Percentiles rank a stretch among this genome's conserved stretches.
Evolutionary conservation across 371 early-diverging fungal genomes (phyloP).

Genomic region (Mortierella sp.): DNA sequence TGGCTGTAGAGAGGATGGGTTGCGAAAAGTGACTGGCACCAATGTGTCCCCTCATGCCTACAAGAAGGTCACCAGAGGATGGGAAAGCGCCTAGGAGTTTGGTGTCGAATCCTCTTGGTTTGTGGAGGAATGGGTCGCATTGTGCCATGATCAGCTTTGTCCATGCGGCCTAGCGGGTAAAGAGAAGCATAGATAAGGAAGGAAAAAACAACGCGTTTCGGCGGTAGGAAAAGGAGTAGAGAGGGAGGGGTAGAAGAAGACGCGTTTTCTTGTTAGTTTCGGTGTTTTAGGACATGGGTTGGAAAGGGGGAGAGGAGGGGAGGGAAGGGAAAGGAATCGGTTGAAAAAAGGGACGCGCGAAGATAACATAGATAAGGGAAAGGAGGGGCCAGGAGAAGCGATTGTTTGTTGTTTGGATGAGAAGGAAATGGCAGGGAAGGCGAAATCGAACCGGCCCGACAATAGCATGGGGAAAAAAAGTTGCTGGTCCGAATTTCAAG

Average conservation of each 20-base stretch:
- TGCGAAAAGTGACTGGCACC: background rate
- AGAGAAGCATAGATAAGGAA: background rate
- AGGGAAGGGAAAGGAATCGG: background rate
- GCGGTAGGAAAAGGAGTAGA: background rate
- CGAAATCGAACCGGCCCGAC: background rate
- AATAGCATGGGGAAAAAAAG: too few species aligned
- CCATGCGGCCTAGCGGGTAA: background rate
- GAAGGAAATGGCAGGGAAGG: background rate
- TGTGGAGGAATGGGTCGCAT: conserved; percentile 16
- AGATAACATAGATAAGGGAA: too few species aligned
- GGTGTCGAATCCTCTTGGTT: conserved; percentile 19
- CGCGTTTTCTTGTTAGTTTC: background rate
- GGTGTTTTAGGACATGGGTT: background rate
- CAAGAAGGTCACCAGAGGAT: background rate
- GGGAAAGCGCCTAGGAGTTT: conserved; percentile 4
- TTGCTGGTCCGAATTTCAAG: background rate
- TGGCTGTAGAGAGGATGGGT: background rate
- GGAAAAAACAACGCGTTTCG: background rate
- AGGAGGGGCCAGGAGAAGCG: too few species aligned
- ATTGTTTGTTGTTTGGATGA: background rate
- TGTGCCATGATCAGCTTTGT: conserved; percentile 10
- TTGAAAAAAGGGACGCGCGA: too few species aligned
- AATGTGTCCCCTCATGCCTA: background rate
- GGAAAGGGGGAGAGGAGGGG: background rate
- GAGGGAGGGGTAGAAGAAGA: background rate